Evolutionary conservation across 1,139 yeast species (phyloP).

Genomic region (Pichia terricola): DNA sequence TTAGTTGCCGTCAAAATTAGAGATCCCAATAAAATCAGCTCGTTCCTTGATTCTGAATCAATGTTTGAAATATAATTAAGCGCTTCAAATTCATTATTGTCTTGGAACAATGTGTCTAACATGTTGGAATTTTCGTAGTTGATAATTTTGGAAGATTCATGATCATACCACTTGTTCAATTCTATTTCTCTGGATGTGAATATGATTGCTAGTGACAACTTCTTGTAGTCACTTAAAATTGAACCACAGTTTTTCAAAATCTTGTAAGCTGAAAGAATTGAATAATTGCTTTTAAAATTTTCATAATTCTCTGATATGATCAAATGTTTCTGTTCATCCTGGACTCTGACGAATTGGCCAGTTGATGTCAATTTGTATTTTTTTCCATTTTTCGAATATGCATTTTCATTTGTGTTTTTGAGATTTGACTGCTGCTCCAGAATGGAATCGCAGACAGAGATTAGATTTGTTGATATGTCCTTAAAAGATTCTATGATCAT

Average conservation of each 20-base stretch:
- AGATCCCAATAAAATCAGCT: constrained; percentile 36
- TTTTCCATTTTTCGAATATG: constrained; percentile 42
- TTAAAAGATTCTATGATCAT: constrained; percentile 5
- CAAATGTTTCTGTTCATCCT: constrained; percentile 43
- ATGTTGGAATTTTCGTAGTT: constrained; percentile 28
- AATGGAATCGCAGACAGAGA: constrained; percentile 20
- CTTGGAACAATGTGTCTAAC: constrained; percentile 26
- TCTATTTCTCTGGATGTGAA: constrained; percentile 45
- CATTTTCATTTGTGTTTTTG: constrained; percentile 14
- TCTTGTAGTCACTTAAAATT: constrained; percentile 30
- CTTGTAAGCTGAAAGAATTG: constrained; percentile 36
- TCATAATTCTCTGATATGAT: constrained; percentile 32
- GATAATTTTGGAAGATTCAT: constrained; percentile 37
- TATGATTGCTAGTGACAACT: constrained; percentile 40
- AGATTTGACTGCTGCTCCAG: constrained; percentile 19
- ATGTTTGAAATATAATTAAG: constrained; percentile 25
- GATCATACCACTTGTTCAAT: constrained; percentile 39
- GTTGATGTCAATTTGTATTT: constrained; percentile 39
- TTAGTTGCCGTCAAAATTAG: constrained; percentile 39
- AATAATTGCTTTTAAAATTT: constrained; percentile 27
- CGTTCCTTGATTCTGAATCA: constrained; percentile 12
- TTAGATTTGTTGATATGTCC: constrained; percentile 21
- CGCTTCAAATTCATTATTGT: constrained; percentile 22
- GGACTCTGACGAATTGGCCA: constrained; percentile 39
- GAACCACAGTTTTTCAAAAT: constrained; percentile 32